Base-by-base conservation (phyloP, 495 filamentous ascomycete genomes). In the Trichocladium uniseriatum region DNA sequence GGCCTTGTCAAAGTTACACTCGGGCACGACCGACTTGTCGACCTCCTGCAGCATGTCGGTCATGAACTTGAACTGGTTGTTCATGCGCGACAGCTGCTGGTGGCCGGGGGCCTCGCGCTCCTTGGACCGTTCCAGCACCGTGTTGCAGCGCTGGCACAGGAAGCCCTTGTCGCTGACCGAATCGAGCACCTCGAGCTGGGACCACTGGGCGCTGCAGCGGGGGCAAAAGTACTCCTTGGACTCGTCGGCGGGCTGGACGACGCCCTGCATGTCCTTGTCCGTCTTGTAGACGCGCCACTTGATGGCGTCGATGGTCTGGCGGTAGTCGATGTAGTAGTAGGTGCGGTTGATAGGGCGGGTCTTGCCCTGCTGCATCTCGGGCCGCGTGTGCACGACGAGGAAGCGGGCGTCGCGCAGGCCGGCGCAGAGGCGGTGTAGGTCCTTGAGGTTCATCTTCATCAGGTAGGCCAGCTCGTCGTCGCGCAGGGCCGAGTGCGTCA, bases 301-400 rank as follows among this genome's bases (percentile, higher is more conserved):
- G 72, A 95, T 89, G 13, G 89, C 89, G 66, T 99, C 92, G 64
- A 99, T 85, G 47, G 89, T 86, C 32, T 85, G 86, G 45, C 91
- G 88, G 57, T 92, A 89, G 60, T 95, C 88, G 68, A 99, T 87
- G 69, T 86, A 99, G 69, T 94, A 99, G 71, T 95, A 96, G 43
- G 90, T 94, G 37, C 86, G 80, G 59, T 82, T 86, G 37, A 84
- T 79, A 3, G 88, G 84, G 10, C 88, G 84, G 51, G 85, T 82
- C 37, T 87, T 84, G 27, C 87, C 87, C 52, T 87, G 84, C 38
- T 80, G 81, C 42, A 81, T 70, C 59, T 96, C 90, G 28, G 80
- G 77, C 13, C 90, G 83, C n/a, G 80, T 80, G 62, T 86, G 84
- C 76, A 94, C 84, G 58, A 79, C 76, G 27, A 97, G 74, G 55